Conservation (phyloP, 441 rosid genomes). For the Erodium moschatum region DNA sequence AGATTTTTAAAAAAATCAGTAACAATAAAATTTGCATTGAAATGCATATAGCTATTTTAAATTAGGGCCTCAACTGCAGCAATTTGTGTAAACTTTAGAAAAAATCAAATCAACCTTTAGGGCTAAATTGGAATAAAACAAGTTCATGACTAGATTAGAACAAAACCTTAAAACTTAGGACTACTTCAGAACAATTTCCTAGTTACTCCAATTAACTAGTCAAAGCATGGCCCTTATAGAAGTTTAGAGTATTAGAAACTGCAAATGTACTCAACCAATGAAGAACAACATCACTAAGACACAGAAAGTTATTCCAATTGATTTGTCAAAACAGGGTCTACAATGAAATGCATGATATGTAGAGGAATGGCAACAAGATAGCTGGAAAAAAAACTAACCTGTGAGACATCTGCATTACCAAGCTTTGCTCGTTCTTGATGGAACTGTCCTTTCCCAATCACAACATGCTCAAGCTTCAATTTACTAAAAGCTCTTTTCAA, state of each 20-base stretch:
- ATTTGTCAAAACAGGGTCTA: background rate
- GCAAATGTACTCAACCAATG: background rate
- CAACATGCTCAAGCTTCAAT: conserved; percentile 93
- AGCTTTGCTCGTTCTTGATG: conserved; percentile 70
- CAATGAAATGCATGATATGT: background rate
- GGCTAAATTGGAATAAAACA: background rate
- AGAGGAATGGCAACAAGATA: too few species aligned
- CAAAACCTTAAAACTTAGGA: conserved; percentile 3
- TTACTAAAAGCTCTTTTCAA: conserved; percentile 81
- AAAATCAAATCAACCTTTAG: too few species aligned
- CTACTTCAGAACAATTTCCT: background rate
- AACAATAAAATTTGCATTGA: too few species aligned
- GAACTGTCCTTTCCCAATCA: conserved; percentile 84
- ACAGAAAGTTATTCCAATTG: too few species aligned
- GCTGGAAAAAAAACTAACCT: conserved; percentile 32
- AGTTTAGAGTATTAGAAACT: background rate
- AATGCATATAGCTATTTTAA: too few species aligned
- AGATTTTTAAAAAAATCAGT: too few species aligned
- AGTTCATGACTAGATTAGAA: background rate
- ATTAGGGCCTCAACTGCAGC: too few species aligned
- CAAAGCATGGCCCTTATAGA: background rate
- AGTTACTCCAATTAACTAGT: background rate
- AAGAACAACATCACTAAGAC: background rate
- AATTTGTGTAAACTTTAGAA: too few species aligned
- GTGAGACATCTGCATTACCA: conserved; percentile 21